These are phyloP conservation scores for Leishmania braziliensis DNA, from an alignment of 208 protist genomes.

Conservation along the genomic window DNA sequence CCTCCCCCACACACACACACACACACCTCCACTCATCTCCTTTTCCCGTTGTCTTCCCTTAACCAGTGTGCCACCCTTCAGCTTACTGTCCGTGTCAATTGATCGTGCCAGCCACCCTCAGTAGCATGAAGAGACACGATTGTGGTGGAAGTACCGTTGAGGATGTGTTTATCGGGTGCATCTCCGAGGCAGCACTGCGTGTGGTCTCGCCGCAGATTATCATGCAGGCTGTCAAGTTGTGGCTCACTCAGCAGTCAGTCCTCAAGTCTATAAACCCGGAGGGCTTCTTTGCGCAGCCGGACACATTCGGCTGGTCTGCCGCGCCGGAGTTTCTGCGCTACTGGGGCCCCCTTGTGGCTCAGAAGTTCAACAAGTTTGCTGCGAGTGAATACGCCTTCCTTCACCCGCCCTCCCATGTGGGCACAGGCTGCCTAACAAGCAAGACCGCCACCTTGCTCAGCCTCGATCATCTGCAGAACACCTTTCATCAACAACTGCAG, in stretches of 20 bases:
- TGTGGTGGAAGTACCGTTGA: conserved; percentile 1
- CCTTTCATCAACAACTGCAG: conserved; percentile 21
- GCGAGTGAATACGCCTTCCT: conserved; percentile 52
- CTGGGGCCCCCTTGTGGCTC: conserved; percentile 21
- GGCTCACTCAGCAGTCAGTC: conserved; percentile 18
- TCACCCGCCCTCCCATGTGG: conserved; percentile 14
- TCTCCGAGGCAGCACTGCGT: background rate
- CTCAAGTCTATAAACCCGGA: conserved; percentile 8
- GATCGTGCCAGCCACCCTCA: background rate
- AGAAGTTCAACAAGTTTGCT: conserved; percentile 49
- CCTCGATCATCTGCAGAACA: conserved; percentile 26
- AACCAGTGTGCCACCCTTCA: background rate
- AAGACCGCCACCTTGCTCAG: conserved; percentile 36
- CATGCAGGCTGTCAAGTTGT: conserved; percentile 5
- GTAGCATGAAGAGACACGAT: background rate
- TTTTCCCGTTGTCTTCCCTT: background rate
- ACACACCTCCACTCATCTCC: background rate
- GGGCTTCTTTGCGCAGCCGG: conserved; percentile 22
- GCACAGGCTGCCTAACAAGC: conserved; percentile 37
- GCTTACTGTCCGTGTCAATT: background rate
- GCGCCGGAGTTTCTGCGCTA: conserved; percentile 15
- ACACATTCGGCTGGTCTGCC: conserved; percentile 25
- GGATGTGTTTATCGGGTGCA: conserved; percentile 20
- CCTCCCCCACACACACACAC: too few relatives aligned
- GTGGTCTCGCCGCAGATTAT: background rate